A percentile compares a stretch with the other conserved stretches of the same genome.
These are phyloP conservation scores for Colletotrichum endophyticum DNA, from an alignment of 2,329 filamentous ascomycete genomes.

Conservation along the genomic window DNA sequence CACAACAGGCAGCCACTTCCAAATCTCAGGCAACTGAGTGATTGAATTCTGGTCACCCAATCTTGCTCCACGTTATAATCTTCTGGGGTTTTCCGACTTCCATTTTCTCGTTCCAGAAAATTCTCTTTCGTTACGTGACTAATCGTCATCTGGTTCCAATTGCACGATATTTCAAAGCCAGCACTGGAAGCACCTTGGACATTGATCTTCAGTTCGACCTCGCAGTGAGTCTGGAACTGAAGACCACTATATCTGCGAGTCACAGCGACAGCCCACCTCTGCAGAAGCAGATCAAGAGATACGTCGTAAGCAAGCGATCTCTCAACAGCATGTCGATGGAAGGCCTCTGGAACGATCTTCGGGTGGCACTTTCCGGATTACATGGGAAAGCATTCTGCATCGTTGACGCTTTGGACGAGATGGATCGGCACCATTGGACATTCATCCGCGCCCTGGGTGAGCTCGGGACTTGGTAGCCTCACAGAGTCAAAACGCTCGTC, in stretches of 20 bases:
- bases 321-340: conserved; percentile 23
- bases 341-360: conserved; percentile 34
- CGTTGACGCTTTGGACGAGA: conserved; percentile 51
- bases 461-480: conserved; percentile 34
- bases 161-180: neutral
- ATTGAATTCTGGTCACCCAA: neutral
- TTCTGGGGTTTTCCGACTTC: neutral
- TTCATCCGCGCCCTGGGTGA: conserved; percentile 37
- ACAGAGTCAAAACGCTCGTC: conserved; percentile 42
- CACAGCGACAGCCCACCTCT: conserved; percentile 30
- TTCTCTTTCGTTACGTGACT: neutral
- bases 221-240: neutral
- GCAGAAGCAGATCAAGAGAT: conserved; percentile 24
- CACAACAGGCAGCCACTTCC: neutral
- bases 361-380: conserved; percentile 24
- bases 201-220: accelerated
- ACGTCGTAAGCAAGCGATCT: neutral
- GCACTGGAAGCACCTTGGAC: accelerated
- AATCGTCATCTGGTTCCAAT: too few relatives aligned
- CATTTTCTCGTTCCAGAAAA: too few relatives aligned
- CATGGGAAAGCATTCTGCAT: conserved; percentile 38
- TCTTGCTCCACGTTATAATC: neutral
- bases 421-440: conserved; percentile 37
- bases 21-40: neutral
- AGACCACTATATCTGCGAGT: neutral